Base-by-base conservation (phyloP, 768 basidiomycete genomes). In the Saitozyma sp. region DNA sequence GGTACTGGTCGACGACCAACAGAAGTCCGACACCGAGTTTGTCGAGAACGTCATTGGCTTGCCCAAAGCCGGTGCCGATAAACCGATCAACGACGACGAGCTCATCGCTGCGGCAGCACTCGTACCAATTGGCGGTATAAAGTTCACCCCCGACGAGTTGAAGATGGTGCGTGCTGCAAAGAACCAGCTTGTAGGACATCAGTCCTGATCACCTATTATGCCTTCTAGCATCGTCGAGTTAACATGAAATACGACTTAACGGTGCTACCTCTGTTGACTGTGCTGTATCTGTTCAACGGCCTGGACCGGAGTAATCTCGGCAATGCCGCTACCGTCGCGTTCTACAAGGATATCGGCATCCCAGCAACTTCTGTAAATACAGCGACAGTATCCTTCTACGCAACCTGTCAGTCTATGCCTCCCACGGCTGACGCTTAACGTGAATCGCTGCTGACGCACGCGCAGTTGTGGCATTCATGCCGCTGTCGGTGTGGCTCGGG, bases 221-320 rank as follows among this genome's bases (percentile, higher is more conserved):
- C 7, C 49, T 8, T 46, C 7, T n/a, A 50, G 49, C 49, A 50
- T 20, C n/a, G 20, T 16, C n/a, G 49, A 20, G 20, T 20, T 20
- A 50, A 50, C 14, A 16, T 50, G 7, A 50, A 50, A 14, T 50
- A 50, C 49, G 49, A 50, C 49, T 14, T 50, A 6, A 50, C 49
- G 49, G 20, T 50, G n/a, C 20, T 50, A 50, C 49, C 49, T 20
- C 49, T 50, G 7, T 20, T 50, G 49, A 50, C 49, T 6, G 8
- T 50, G 6, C 49, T 50, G n/a, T 50, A 50, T 20, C 49, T 50
- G 7, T 50, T 50, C 49, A 50, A 50, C 14, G 49, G 49, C 20
- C 49, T 50, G n/a, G 49, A 50, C 49, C 49, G 49, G 20, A 50
- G 49, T 50, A 50, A 50, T 50, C 49, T 50, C 20, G 49, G 49